These are phyloP conservation scores for Wickerhamiella qilinensis DNA, from an alignment of 805 yeast genomes.

Conservation along the genomic window DNA sequence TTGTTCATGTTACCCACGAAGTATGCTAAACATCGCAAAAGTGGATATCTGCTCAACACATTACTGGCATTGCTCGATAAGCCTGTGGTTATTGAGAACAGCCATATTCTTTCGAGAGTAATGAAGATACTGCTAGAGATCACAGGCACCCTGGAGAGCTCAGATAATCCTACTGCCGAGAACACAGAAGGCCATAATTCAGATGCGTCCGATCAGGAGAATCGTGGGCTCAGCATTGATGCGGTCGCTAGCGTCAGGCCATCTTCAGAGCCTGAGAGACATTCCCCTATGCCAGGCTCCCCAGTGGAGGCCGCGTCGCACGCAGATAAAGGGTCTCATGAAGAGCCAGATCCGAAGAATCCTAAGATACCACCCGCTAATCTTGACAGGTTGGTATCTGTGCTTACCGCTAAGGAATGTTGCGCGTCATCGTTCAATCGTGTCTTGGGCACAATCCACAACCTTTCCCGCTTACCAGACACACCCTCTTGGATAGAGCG, in stretches of 20 bases:
- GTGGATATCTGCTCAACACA: background rate
- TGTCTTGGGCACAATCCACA: slow-evolving; percentile 65
- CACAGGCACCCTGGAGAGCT: background rate
- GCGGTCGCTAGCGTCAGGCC: background rate
- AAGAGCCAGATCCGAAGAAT: background rate
- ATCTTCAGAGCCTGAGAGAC: background rate
- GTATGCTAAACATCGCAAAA: background rate
- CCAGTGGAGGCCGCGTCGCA: background rate
- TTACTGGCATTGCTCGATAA: background rate
- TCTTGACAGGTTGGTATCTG: slow-evolving; percentile 43
- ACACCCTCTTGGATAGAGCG: slow-evolving; percentile 2
- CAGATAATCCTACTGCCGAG: background rate
- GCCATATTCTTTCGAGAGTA: slow-evolving; percentile 2
- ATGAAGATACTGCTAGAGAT: background rate
- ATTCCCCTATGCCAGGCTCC: background rate
- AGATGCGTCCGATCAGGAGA: background rate
- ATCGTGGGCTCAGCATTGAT: background rate
- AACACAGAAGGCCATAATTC: background rate
- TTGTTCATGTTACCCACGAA: background rate
- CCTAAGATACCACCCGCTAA: background rate
- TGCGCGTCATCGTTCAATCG: slow-evolving; percentile 74
- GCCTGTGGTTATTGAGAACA: slow-evolving; percentile 1
- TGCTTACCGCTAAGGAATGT: slow-evolving; percentile 68
- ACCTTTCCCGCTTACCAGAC: slow-evolving; percentile 40
- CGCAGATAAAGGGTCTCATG: background rate